Percentiles rank a stretch among this genome's conserved stretches.
Evolutionary conservation across 2,329 filamentous ascomycete species (phyloP).

Genomic region (Capronia americana): DNA sequence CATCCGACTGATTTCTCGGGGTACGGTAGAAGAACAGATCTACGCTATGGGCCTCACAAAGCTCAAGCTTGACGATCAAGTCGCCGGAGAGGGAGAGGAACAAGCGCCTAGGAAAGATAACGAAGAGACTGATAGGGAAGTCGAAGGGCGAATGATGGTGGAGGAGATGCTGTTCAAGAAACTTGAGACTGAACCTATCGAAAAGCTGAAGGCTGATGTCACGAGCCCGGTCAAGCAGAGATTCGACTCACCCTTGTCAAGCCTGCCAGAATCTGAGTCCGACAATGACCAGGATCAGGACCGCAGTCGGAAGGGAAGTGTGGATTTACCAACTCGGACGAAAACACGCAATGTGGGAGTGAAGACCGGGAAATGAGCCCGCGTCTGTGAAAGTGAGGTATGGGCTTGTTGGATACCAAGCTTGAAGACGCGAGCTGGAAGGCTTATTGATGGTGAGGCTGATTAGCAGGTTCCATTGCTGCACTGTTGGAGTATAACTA

Average conservation of each 20-base stretch:
- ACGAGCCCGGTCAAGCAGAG: conserved; percentile 25
- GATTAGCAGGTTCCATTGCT: not conserved
- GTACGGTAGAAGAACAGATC: conserved; percentile 92
- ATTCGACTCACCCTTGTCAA: not conserved
- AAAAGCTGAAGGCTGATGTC: conserved; percentile 32
- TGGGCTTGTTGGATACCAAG: conserved; percentile 4
- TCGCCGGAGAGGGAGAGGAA: conserved; percentile 63
- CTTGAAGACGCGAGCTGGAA: not conserved
- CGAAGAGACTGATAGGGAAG: conserved; percentile 49
- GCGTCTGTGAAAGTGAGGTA: not conserved
- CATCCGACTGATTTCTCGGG: conserved; percentile 77
- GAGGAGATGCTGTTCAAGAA: conserved; percentile 58
- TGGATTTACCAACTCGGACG: conserved; percentile 21
- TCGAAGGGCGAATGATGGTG: conserved; percentile 57
- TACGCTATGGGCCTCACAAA: conserved; percentile 91
- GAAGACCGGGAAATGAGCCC: not conserved
- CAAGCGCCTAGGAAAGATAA: conserved; percentile 27
- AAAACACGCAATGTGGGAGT: not conserved
- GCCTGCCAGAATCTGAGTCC: not conserved
- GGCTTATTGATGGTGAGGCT: not conserved
- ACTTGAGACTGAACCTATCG: conserved; percentile 40
- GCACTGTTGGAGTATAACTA: conserved; percentile 6
- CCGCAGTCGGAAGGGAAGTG: conserved; percentile 12
- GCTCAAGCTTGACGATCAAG: conserved; percentile 80
- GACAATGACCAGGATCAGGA: not conserved